phyloP scores from a whole-genome alignment of 176 grass and related monocot species.

The Rhynchospora tenuis region DNA sequence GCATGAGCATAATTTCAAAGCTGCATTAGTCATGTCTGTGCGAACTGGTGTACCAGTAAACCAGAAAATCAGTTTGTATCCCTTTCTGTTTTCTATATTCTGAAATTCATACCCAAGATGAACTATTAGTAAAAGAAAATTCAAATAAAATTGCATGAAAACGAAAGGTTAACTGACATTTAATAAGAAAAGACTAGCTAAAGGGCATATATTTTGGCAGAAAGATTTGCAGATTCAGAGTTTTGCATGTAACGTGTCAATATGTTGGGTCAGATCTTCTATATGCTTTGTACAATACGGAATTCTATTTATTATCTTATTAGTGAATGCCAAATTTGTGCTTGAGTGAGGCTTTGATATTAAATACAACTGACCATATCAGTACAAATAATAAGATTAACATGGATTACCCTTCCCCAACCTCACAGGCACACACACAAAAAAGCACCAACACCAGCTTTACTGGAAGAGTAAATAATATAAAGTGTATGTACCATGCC shows the following conservation, averaged over 20 bases:
- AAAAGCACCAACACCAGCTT: not conserved
- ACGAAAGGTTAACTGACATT: not conserved
- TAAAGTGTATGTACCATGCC: slow-evolving; percentile 60
- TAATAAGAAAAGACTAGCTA: not conserved
- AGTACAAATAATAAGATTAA: not conserved
- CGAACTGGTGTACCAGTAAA: not conserved
- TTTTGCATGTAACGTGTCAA: not conserved
- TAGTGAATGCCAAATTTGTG: not conserved
- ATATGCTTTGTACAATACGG: too few relatives aligned
- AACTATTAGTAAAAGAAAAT: not conserved
- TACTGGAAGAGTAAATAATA: not conserved
- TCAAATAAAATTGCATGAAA: slow-evolving; percentile 2
- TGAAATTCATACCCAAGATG: slow-evolving; percentile 33
- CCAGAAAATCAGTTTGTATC: slow-evolving; percentile 50
- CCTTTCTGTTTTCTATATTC: slow-evolving; percentile 77
- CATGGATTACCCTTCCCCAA: not conserved
- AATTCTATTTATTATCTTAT: not conserved
- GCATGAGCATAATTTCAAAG: not conserved
- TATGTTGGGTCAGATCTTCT: not conserved
- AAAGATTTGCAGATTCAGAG: not conserved
- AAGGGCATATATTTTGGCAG: not conserved
- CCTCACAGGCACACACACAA: too few relatives aligned
- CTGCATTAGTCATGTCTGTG: not conserved
- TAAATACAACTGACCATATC: not conserved
- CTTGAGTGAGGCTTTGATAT: not conserved